phyloP scores from a whole-genome alignment of 2,329 filamentous ascomycete genomes.

The Aspergillus pseudoglaucus region DNA sequence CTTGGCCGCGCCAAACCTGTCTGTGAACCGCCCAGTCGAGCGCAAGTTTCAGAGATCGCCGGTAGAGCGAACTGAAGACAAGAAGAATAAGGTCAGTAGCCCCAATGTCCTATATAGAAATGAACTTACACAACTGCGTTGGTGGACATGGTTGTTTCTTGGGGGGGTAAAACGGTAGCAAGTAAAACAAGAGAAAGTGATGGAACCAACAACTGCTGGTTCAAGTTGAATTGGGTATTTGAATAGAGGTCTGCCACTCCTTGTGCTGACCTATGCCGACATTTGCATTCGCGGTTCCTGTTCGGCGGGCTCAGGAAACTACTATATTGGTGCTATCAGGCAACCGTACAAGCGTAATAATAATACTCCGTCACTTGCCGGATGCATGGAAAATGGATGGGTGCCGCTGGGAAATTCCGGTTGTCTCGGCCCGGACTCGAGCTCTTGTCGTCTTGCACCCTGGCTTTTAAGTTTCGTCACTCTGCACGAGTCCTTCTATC shows the following conservation, averaged over 20 bases:
- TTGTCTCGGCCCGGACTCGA: slow-evolving; percentile 22
- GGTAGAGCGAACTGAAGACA: slow-evolving; percentile 63
- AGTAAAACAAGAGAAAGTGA: not conserved
- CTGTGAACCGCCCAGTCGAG: slow-evolving; percentile 94
- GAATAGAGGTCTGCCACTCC: not conserved
- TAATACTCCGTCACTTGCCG: slow-evolving; percentile 26
- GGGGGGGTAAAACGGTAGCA: not conserved
- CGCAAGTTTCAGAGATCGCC: slow-evolving; percentile 84
- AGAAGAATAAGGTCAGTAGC: slow-evolving; percentile 17
- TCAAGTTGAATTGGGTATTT: not conserved
- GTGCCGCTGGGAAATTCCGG: slow-evolving; percentile 19
- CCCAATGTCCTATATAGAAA: not conserved
- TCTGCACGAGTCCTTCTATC: not conserved
- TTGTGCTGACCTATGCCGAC: not conserved
- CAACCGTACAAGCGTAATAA: slow-evolving; percentile 25
- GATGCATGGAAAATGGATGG: slow-evolving; percentile 14
- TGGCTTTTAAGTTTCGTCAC: slow-evolving; percentile 14
- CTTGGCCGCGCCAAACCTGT: slow-evolving; percentile 90
- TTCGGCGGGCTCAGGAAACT: slow-evolving; percentile 9
- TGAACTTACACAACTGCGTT: slow-evolving; percentile 33
- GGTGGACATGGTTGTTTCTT: slow-evolving; percentile 25
- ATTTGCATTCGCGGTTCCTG: not conserved
- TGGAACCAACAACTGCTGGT: not conserved
- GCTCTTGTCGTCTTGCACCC: slow-evolving; percentile 5
- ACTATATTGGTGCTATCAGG: slow-evolving; percentile 14